Conservation (phyloP, 257 asterid genomes). For the Solanum sejunctum region DNA sequence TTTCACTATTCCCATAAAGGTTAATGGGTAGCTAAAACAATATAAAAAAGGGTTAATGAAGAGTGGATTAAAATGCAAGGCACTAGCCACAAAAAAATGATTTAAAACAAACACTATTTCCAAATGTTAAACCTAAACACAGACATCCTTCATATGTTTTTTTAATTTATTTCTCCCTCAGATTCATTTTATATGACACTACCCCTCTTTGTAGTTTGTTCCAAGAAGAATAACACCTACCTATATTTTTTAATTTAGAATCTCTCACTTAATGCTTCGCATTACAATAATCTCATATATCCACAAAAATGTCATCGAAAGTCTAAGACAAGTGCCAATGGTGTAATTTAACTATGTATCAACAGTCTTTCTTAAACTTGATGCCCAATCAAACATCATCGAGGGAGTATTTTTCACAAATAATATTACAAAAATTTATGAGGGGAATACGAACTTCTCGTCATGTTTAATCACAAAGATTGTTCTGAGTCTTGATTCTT, state of each 20-base stretch:
- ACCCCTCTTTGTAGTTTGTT: neutral
- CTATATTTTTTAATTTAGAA: neutral
- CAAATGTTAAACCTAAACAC: neutral
- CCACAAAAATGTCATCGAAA: neutral
- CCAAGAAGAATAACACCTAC: neutral
- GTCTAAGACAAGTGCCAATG: neutral
- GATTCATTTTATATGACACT: neutral
- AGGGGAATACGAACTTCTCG: neutral
- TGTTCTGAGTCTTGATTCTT: neutral
- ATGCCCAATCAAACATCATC: neutral
- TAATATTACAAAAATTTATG: neutral
- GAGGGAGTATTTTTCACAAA: neutral
- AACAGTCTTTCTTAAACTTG: neutral
- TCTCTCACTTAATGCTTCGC: neutral
- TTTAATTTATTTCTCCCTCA: neutral
- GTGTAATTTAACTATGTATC: neutral
- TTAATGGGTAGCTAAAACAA: neutral
- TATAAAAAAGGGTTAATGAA: neutral
- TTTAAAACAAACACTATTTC: neutral
- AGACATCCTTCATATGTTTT: neutral
- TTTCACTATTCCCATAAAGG: neutral
- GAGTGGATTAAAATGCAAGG: neutral
- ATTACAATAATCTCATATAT: neutral
- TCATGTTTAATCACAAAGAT: neutral
- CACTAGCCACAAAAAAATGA: neutral